These are phyloP conservation scores for Chondrus crispus DNA, from an alignment of 23 red algal genomes.

Conservation along the genomic window DNA sequence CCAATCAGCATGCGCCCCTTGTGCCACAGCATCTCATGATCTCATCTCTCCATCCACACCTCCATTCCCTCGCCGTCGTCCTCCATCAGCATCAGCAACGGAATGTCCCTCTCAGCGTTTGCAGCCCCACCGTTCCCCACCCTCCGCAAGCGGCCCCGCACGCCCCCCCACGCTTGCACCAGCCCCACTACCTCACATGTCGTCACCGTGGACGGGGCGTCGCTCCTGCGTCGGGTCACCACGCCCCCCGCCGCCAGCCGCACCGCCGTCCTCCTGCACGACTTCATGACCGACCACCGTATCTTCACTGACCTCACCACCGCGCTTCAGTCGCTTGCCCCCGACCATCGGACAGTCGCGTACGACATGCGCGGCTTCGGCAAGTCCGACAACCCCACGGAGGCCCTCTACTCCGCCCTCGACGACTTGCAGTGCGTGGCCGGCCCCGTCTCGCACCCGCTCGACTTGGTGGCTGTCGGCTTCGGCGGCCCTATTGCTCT, in stretches of 20 bases:
- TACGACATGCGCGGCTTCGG: constrained; percentile 45
- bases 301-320: constrained; percentile 21
- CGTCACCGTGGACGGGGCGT: too few relatives aligned
- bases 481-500: constrained; percentile 25
- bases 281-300: constrained; percentile 59
- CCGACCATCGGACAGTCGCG: background rate
- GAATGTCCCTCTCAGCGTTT: too few relatives aligned
- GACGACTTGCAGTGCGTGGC: constrained; percentile 35
- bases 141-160: too few relatives aligned
- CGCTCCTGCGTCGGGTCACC: too few relatives aligned
- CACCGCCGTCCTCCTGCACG: constrained; percentile 46
- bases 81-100: too few relatives aligned
- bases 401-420: constrained; percentile 2
- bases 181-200: too few relatives aligned
- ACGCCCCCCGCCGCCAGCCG: background rate
- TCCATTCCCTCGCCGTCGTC: too few relatives aligned
- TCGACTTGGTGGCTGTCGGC: constrained; percentile 32
- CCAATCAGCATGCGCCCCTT: too few relatives aligned
- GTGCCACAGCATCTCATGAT: too few relatives aligned
- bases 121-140: too few relatives aligned
- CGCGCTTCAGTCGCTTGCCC: background rate
- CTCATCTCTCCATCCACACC: too few relatives aligned
- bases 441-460: background rate
- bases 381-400: background rate
- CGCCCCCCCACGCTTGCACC: too few relatives aligned